Evolutionary conservation across 1,139 yeast genomes (phyloP).

Genomic region (Saccharomyces hybrid): DNA sequence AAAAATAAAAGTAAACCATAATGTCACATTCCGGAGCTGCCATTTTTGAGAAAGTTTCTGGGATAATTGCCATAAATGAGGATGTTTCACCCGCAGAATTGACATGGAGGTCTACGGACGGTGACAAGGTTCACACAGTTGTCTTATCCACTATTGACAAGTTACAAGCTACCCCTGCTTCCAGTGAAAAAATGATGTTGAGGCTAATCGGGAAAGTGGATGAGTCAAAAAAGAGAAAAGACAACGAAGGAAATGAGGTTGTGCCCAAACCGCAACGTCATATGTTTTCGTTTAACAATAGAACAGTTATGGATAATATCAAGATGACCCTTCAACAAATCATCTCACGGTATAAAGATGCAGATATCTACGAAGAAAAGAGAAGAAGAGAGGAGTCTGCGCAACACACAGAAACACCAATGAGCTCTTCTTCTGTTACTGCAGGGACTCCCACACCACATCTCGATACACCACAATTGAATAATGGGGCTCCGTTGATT

Average conservation of each 20-base stretch:
- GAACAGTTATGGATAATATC: constrained; percentile 69
- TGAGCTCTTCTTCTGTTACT: constrained; percentile 29
- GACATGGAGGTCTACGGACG: constrained; percentile 67
- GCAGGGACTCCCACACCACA: constrained; percentile 10
- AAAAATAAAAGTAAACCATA: background rate
- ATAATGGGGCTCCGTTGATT: constrained; percentile 29
- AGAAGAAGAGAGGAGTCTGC: constrained; percentile 19
- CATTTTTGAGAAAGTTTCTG: constrained; percentile 55
- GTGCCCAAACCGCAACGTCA: constrained; percentile 40
- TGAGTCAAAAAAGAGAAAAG: constrained; percentile 25
- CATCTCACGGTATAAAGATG: constrained; percentile 59
- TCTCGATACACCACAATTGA: constrained; percentile 4
- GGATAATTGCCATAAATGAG: constrained; percentile 58
- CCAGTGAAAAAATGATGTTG: constrained; percentile 61
- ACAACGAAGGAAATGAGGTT: constrained; percentile 32
- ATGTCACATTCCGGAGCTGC: constrained; percentile 56
- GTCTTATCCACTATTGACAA: constrained; percentile 49
- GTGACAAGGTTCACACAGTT: constrained; percentile 39
- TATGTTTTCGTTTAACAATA: constrained; percentile 56
- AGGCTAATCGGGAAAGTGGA: constrained; percentile 44
- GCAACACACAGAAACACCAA: background rate
- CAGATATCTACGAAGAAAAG: constrained; percentile 33
- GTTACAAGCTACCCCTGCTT: constrained; percentile 68
- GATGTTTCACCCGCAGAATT: constrained; percentile 58
- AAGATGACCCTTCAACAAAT: constrained; percentile 64